Evolutionary conservation across 2,329 filamentous ascomycete species (phyloP).

Genomic region (Talaromyces amestolkiae): DNA sequence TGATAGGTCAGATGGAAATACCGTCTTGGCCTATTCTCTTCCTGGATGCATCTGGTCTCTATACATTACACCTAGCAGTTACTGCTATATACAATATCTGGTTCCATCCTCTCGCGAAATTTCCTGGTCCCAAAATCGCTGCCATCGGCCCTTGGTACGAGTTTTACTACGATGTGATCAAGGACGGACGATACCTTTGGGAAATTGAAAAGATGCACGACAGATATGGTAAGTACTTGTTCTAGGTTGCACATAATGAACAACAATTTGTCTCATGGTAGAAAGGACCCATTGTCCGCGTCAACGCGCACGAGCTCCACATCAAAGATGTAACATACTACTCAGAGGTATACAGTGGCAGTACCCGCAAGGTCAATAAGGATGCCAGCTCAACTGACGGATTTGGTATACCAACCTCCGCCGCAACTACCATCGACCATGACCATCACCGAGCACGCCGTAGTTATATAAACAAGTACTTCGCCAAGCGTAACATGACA

Average conservation of each 20-base stretch:
- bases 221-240: constrained; percentile 29
- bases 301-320: constrained; percentile 32
- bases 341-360: background rate
- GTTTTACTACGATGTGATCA: constrained; percentile 36
- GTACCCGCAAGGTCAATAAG: background rate
- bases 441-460: constrained; percentile 23
- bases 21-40: background rate
- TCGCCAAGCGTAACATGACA: constrained; percentile 24
- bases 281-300: constrained; percentile 28
- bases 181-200: constrained; percentile 33
- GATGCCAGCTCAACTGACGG: background rate
- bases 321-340: background rate
- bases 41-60: background rate
- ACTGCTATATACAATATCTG: constrained; percentile 24
- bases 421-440: background rate
- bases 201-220: constrained; percentile 36
- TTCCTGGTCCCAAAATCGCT: constrained; percentile 34
- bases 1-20: background rate
- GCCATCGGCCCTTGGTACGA: constrained; percentile 35
- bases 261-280: constrained; percentile 18
- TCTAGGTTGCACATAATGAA: background rate
- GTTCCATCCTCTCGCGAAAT: constrained; percentile 31
- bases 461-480: constrained; percentile 23
- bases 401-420: background rate
- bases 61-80: background rate